Evolutionary conservation across 208 protist genomes (phyloP), one percentile per base, ranked within the genome.

Genomic region (Leishmania mexicana): DNA sequence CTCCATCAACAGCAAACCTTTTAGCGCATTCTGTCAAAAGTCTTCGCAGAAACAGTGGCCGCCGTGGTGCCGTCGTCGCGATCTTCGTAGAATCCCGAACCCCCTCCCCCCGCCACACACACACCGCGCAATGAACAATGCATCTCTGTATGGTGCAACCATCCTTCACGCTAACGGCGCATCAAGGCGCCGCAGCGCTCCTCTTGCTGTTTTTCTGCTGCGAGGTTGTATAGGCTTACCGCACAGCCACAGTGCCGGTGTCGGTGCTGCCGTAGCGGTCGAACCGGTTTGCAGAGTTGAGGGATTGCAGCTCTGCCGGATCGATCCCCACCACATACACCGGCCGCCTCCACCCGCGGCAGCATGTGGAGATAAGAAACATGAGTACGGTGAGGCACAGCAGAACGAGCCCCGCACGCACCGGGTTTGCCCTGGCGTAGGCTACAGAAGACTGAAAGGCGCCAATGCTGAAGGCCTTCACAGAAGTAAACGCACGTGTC

Each of bases 261-360:
- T 83, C 80, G 51, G 76, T 85, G 40, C 85, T 78, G 51, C 88
- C 88, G 79, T 91, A 91, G 58, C 76, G 45, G 28, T 78, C 78
- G 40, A 68, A 82, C 19, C 53, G 68, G 0, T 76, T 57, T 24
- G 64, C 81, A 1, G 47, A 13, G 75, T 86, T 82, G 28, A 93
- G 79, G 17, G 86, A 85, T 47, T 90, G 65, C 28, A 93, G 83
- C 79, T 93, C 89, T 10, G 81, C 71, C 1, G 87, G 89, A 73
- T 89, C 80, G 58, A 88, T 81, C 49, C 89, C 89, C 0, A 86
- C 89, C 24, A 90, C 89, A 76, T 87, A 87, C 54, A 85, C 73
- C 53, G 87, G 85, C 57, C 51, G 76, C 65, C 67, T 82, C 84
- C 83, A 93, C 75, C 81, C 64, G 47, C 78, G 70, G 40, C 80